Evolutionary conservation across 345 rosid species (phyloP).

Genomic region (Acer campestre): DNA sequence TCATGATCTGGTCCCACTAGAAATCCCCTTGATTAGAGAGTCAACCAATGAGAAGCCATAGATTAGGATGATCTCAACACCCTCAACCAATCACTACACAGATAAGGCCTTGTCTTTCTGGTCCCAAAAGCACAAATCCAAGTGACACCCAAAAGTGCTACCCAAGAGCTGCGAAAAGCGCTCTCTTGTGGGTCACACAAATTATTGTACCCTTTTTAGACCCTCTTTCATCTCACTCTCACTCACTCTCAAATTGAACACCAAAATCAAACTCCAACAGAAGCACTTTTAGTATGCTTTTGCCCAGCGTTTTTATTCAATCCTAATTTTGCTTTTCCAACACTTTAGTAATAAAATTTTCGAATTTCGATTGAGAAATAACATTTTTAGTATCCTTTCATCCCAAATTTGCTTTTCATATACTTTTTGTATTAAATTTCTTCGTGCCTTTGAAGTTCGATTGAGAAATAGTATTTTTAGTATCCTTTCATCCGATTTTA

Average conservation of each 20-base stretch:
- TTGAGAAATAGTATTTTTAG: too few species aligned
- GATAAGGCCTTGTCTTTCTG: constrained; percentile 63
- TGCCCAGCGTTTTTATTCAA: too few species aligned
- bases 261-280: not conserved
- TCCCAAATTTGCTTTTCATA: too few species aligned
- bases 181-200: constrained; percentile 26
- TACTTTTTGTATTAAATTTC: too few species aligned
- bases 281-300: too few species aligned
- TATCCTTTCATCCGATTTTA: too few species aligned
- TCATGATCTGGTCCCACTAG: constrained; percentile 26
- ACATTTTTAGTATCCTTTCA: too few species aligned
- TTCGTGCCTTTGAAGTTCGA: too few species aligned
- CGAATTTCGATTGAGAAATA: too few species aligned
- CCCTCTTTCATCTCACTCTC: not conserved
- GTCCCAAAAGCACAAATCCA: constrained; percentile 40
- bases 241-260: not conserved
- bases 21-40: constrained; percentile 54
- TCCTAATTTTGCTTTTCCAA: too few species aligned
- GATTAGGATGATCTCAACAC: constrained; percentile 47
- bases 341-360: too few species aligned
- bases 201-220: constrained; percentile 6
- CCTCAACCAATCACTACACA: constrained; percentile 53
- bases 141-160: constrained; percentile 31
- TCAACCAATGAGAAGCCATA: constrained; percentile 50
- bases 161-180: constrained; percentile 33